Percentiles rank a stretch among this genome's conserved stretches.
These are phyloP conservation scores for Rhizomucor miehei DNA, from an alignment of 371 early-diverging fungal species.

Conservation along the genomic window DNA sequence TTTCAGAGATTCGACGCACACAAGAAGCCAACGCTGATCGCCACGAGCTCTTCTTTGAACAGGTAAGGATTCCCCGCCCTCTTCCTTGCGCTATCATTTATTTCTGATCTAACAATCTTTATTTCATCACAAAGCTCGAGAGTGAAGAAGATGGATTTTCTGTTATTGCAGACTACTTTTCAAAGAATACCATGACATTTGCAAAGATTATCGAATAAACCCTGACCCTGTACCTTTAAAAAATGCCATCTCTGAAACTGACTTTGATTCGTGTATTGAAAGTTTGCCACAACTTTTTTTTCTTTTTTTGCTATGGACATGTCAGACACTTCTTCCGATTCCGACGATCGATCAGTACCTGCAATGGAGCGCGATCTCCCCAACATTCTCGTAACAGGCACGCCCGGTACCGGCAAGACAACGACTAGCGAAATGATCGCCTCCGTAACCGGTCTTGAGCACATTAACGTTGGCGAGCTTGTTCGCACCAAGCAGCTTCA, in stretches of 20 bases:
- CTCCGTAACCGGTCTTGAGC: constrained; percentile 63
- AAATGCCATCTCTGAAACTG: too few relatives aligned
- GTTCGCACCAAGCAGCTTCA: constrained; percentile 88
- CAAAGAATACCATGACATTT: constrained; percentile 82
- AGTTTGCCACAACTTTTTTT: neutral
- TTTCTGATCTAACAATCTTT: neutral
- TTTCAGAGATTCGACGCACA: constrained; percentile 72
- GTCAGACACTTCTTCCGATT: constrained; percentile 10
- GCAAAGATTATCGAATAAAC: constrained; percentile 63
- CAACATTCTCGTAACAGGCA: constrained; percentile 97
- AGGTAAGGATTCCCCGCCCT: constrained; percentile 37
- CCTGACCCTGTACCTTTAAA: too few relatives aligned
- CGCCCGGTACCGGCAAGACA: constrained; percentile 98
- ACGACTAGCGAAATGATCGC: constrained; percentile 86
- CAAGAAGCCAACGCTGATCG: constrained; percentile 75
- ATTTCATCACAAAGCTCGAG: constrained; percentile 32
- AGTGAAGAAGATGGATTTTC: constrained; percentile 81
- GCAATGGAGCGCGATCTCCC: constrained; percentile 48
- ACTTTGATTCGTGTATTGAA: too few relatives aligned
- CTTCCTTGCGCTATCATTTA: too few relatives aligned
- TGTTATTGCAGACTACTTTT: constrained; percentile 86
- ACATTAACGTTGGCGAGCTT: constrained; percentile 87
- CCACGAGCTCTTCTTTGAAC: constrained; percentile 78
- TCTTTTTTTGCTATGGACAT: neutral
- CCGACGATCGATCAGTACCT: constrained; percentile 5